Evolutionary conservation across 2,329 filamentous ascomycete species (phyloP).

Genomic region (Ceratocystis colombiana): DNA sequence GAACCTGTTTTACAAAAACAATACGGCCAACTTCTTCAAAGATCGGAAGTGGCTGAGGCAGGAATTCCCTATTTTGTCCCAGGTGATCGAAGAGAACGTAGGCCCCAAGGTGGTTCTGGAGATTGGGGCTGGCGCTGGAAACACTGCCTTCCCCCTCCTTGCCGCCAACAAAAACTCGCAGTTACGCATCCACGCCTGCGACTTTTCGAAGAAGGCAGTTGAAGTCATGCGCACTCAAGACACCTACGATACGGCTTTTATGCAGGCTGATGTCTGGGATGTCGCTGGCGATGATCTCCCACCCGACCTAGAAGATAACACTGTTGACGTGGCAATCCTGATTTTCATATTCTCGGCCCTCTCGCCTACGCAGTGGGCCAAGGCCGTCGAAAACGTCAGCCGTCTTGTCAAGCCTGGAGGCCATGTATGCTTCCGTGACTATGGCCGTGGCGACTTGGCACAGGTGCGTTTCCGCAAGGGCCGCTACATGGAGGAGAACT

Average conservation of each 20-base stretch:
- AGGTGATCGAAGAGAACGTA: conserved; percentile 60
- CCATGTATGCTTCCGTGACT: conserved; percentile 91
- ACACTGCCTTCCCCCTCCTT: conserved; percentile 88
- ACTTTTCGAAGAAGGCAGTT: conserved; percentile 92
- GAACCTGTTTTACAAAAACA: conserved; percentile 98
- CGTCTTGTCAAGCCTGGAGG: conserved; percentile 81
- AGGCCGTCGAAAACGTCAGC: conserved; percentile 71
- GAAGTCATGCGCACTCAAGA: conserved; percentile 79
- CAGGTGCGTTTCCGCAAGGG: conserved; percentile 97
- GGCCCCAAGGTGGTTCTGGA: conserved; percentile 68
- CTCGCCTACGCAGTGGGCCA: conserved; percentile 71
- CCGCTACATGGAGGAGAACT: conserved; percentile 88
- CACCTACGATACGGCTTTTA: conserved; percentile 54
- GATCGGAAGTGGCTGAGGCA: conserved; percentile 94
- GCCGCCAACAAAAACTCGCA: conserved; percentile 71
- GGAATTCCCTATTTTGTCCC: conserved; percentile 81
- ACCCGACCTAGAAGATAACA: conserved; percentile 63
- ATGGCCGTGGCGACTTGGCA: conserved; percentile 86
- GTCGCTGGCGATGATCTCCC: conserved; percentile 63
- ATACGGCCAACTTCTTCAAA: conserved; percentile 96
- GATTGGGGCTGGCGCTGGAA: conserved; percentile 89
- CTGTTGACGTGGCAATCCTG: conserved; percentile 83
- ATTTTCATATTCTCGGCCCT: conserved; percentile 97
- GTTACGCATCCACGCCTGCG: conserved; percentile 82
- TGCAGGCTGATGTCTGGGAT: conserved; percentile 94